Evolutionary conservation across 495 filamentous ascomycete species (phyloP).

Genomic region (Hyaloscypha bicolor): DNA sequence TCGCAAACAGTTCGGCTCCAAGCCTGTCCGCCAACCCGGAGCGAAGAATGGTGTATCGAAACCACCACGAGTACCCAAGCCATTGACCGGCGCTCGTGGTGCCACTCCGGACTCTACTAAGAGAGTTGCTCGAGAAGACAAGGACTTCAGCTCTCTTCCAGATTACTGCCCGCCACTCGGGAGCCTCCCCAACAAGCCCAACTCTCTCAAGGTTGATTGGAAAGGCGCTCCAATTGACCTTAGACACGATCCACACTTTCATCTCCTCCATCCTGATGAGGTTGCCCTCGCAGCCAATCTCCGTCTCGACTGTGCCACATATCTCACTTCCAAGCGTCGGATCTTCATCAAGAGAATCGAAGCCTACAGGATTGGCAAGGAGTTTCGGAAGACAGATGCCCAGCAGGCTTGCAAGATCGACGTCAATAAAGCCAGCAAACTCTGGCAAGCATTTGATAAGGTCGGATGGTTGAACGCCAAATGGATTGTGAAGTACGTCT

Average conservation of each 20-base stretch:
- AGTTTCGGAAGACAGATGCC: conserved; percentile 96
- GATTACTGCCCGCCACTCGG: conserved; percentile 77
- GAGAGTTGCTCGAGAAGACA: conserved; percentile 69
- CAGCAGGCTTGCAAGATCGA: conserved; percentile 98
- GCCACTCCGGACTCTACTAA: conserved; percentile 42
- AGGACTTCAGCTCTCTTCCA: conserved; percentile 76
- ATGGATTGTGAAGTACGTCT: conserved; percentile 27
- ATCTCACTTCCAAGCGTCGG: conserved; percentile 91
- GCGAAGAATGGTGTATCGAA: conserved; percentile 35
- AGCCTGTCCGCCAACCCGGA: neutral
- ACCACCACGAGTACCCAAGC: conserved; percentile 36
- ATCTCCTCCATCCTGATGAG: conserved; percentile 81
- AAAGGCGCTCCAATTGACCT: conserved; percentile 82
- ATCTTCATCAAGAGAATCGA: conserved; percentile 82
- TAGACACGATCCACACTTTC: conserved; percentile 72
- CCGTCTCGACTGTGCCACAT: conserved; percentile 85
- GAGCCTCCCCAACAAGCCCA: conserved; percentile 60
- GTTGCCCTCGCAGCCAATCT: conserved; percentile 76
- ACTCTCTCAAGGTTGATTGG: conserved; percentile 84
- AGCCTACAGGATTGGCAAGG: conserved; percentile 69
- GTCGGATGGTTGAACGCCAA: conserved; percentile 82
- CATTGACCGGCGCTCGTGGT: conserved; percentile 42
- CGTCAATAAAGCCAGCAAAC: conserved; percentile 96
- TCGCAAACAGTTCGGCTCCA: conserved; percentile 34
- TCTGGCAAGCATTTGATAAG: conserved; percentile 89